phyloP scores from a whole-genome alignment of 306 rosid genomes.

The Trifolium fragiferum region DNA sequence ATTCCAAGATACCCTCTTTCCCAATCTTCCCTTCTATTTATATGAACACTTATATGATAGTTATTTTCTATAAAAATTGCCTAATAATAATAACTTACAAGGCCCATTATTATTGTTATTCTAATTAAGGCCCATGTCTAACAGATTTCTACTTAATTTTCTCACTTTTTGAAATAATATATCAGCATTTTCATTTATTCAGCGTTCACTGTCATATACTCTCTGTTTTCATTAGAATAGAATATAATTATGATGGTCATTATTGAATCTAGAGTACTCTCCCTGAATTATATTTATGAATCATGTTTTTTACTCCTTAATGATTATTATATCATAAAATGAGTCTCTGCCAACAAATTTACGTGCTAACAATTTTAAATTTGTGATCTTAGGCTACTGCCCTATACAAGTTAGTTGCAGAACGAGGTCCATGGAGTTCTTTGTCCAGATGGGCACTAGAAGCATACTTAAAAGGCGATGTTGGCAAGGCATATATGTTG shows the following conservation, averaged over 20 bases:
- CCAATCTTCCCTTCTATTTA: too few species aligned
- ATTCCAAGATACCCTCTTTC: too few species aligned
- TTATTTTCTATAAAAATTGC: too few species aligned
- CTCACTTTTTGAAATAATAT: not conserved
- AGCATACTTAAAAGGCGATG: slow-evolving; percentile 85
- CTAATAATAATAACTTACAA: too few species aligned
- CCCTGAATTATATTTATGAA: slow-evolving; percentile 14
- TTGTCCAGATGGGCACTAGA: slow-evolving; percentile 99
- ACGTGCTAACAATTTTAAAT: slow-evolving; percentile 34
- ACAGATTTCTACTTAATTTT: not conserved
- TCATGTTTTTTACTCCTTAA: slow-evolving; percentile 19
- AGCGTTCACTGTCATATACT: not conserved
- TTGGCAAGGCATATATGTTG: slow-evolving; percentile 90
- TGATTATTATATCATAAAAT: slow-evolving; percentile 1
- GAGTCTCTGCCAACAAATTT: not conserved
- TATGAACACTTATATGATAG: too few species aligned
- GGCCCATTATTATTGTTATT: too few species aligned
- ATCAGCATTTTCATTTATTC: slow-evolving; percentile 3
- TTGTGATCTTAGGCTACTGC: slow-evolving; percentile 76
- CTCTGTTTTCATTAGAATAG: not conserved
- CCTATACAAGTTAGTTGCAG: slow-evolving; percentile 90
- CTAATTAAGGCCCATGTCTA: too few species aligned
- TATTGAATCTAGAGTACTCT: slow-evolving; percentile 23
- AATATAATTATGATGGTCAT: not conserved
- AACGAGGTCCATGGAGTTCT: slow-evolving; percentile 98